Evolutionary conservation across 148 eudicot species (phyloP).

Genomic region (Bassia scoparia): DNA sequence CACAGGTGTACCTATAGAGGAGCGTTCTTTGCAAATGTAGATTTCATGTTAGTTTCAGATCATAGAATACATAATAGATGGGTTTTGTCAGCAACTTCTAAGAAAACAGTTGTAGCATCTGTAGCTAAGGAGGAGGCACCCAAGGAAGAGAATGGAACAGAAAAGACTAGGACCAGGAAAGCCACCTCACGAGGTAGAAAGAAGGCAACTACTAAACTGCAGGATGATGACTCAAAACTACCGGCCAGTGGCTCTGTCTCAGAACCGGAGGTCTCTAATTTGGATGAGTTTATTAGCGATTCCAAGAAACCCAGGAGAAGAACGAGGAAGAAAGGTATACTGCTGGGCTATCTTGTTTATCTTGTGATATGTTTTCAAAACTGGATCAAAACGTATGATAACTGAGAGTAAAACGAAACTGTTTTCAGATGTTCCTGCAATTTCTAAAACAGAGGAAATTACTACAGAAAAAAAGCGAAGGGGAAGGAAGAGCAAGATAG

Average conservation of each 20-base stretch:
- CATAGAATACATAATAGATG: conserved; percentile 35
- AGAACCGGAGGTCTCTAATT: conserved; percentile 32
- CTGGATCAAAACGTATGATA: background rate
- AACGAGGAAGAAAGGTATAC: conserved; percentile 63
- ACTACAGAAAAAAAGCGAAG: conserved; percentile 42
- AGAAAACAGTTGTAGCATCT: conserved; percentile 33
- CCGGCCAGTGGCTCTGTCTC: conserved; percentile 23
- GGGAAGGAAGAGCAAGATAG: conserved; percentile 56
- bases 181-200: conserved; percentile 43
- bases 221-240: conserved; percentile 33
- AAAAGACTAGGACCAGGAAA: conserved; percentile 38
- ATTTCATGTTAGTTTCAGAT: conserved; percentile 42
- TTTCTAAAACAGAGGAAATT: conserved; percentile 36
- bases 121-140: conserved; percentile 33
- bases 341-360: background rate
- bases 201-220: conserved; percentile 33
- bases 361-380: conserved; percentile 1
- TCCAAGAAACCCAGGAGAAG: conserved; percentile 47
- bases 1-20: conserved; percentile 63
- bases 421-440: conserved; percentile 44
- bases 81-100: conserved; percentile 44
- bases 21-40: conserved; percentile 32
- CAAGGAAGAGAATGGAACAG: conserved; percentile 25
- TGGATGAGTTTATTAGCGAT: conserved; percentile 29
- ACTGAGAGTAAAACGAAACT: background rate